Evolutionary conservation across 371 early-diverging fungal species (phyloP).

Genomic region (Apophysomyces variabilis): DNA sequence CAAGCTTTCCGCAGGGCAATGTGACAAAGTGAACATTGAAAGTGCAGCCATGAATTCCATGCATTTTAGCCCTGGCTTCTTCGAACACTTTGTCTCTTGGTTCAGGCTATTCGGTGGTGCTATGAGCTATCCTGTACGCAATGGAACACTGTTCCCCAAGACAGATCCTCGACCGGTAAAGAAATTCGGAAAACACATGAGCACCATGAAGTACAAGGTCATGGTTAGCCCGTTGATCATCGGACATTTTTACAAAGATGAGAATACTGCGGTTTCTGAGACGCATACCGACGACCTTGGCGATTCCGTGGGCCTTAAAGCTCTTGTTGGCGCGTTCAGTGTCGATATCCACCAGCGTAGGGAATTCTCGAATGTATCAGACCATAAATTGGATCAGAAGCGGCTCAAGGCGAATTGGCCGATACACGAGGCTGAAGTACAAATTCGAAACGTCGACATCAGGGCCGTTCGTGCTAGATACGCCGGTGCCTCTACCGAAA

Average conservation of each 20-base stretch:
- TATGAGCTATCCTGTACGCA: slow-evolving; percentile 49
- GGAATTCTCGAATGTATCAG: slow-evolving; percentile 33
- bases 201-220: slow-evolving; percentile 55
- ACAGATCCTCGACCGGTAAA: slow-evolving; percentile 29
- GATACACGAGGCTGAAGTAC: slow-evolving; percentile 53
- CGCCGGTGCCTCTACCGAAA: slow-evolving; percentile 2
- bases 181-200: slow-evolving; percentile 49
- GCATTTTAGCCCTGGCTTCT: slow-evolving; percentile 47
- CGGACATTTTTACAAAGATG: slow-evolving; percentile 47
- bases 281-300: slow-evolving; percentile 31
- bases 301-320: slow-evolving; percentile 52
- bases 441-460: slow-evolving; percentile 50
- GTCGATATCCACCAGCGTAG: slow-evolving; percentile 56
- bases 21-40: slow-evolving; percentile 24
- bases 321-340: slow-evolving; percentile 42
- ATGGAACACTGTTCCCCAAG: slow-evolving; percentile 44
- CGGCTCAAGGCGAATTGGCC: slow-evolving; percentile 54
- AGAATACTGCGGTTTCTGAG: slow-evolving; percentile 26
- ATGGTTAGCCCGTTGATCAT: slow-evolving; percentile 41
- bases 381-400: slow-evolving; percentile 38
- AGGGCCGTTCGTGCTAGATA: slow-evolving; percentile 45
- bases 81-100: slow-evolving; percentile 46
- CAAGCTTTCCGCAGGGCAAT: slow-evolving; percentile 25
- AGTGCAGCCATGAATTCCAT: slow-evolving; percentile 45
- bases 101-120: slow-evolving; percentile 49